Evolutionary conservation across 1,284 basidiomycete species (phyloP).

Genomic region (Leccinum solheimii): DNA sequence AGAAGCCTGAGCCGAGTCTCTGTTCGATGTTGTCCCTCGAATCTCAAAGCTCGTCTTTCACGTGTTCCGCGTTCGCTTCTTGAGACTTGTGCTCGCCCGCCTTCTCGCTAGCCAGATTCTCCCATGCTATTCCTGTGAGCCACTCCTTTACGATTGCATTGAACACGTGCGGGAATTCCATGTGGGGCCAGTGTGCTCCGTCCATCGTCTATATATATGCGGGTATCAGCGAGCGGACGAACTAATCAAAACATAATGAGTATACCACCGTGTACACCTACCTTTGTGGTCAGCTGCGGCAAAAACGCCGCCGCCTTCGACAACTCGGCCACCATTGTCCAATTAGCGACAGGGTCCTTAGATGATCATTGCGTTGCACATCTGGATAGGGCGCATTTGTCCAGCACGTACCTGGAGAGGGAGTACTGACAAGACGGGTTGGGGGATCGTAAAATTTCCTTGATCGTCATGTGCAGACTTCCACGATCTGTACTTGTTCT

Average conservation of each 20-base stretch:
- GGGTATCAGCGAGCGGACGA: background rate
- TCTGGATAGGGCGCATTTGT: background rate
- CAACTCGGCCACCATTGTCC: conserved; percentile 44
- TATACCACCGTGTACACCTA: conserved; percentile 26
- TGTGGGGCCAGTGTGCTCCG: conserved; percentile 62
- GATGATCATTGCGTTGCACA: background rate
- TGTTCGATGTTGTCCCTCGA: background rate
- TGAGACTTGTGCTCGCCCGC: background rate
- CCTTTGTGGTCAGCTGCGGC: conserved; percentile 53
- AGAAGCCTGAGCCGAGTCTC: background rate
- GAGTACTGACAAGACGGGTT: conserved; percentile 58
- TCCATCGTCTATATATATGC: conserved; percentile 40
- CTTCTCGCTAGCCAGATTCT: background rate
- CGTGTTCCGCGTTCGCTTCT: background rate
- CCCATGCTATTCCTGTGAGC: conserved; percentile 28
- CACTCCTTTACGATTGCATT: conserved; percentile 47
- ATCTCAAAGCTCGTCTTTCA: conserved; percentile 18
- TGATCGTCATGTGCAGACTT: conserved; percentile 48
- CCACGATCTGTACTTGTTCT: conserved; percentile 59
- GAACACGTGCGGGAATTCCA: conserved; percentile 53
- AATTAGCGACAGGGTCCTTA: conserved; percentile 68
- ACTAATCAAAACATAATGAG: background rate
- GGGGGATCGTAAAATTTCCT: conserved; percentile 57
- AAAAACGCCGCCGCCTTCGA: conserved; percentile 48
- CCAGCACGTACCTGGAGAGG: conserved; percentile 46